A percentile compares a stretch with the other conserved stretches of the same genome.
These are phyloP conservation scores for Aureobasidium pullulans DNA, from an alignment of 2,329 filamentous ascomycete species.

Conservation along the genomic window DNA sequence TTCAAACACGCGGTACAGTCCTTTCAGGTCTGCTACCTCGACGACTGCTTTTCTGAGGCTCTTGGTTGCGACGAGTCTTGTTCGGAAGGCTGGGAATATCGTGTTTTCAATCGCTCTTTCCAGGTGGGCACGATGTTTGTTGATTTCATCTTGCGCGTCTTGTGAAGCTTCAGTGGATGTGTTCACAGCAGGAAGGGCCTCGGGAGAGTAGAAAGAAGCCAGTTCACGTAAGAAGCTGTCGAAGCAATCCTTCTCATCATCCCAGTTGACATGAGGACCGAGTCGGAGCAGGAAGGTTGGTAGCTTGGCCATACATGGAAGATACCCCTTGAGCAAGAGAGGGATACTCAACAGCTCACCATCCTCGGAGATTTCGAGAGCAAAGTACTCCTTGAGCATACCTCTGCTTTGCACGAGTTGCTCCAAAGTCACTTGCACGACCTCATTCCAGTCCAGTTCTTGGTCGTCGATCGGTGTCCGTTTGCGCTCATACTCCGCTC, in stretches of 20 bases:
- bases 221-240: conserved; percentile 77
- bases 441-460: conserved; percentile 56
- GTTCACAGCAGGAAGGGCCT: conserved; percentile 56
- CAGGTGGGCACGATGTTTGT: conserved; percentile 52
- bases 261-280: conserved; percentile 84
- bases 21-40: conserved; percentile 87
- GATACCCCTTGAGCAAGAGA: conserved; percentile 81
- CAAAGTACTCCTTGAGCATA: conserved; percentile 92
- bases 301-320: conserved; percentile 75
- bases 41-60: conserved; percentile 68
- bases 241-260: conserved; percentile 77
- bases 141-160: conserved; percentile 21
- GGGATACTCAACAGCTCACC: conserved; percentile 76
- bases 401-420: conserved; percentile 69
- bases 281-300: conserved; percentile 81
- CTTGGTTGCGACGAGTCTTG: conserved; percentile 73
- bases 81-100: conserved; percentile 83
- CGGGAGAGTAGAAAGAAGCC: conserved; percentile 84
- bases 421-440: conserved; percentile 57
- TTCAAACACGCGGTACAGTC: conserved; percentile 90
- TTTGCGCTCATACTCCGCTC: conserved; percentile 57
- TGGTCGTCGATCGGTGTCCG: conserved; percentile 31
- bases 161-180: conserved; percentile 46
- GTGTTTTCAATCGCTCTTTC: conserved; percentile 71
- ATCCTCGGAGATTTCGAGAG: conserved; percentile 68